phyloP scores from a whole-genome alignment of 306 rosid species.

The Crotalaria pallida region DNA sequence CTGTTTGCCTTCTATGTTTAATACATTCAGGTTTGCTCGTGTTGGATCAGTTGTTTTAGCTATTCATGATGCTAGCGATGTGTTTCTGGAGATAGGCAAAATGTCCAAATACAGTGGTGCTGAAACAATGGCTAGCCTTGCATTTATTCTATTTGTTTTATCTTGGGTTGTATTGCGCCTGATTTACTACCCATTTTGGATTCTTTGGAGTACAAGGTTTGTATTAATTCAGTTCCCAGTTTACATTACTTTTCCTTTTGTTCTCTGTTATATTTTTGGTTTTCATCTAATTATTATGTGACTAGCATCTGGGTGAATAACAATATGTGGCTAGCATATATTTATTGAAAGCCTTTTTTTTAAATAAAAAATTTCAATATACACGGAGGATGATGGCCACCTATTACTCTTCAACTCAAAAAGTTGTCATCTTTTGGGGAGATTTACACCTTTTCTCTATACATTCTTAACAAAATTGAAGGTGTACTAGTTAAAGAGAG shows the following conservation, averaged over 20 bases:
- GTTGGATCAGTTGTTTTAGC: conserved; percentile 95
- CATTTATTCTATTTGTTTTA: conserved; percentile 81
- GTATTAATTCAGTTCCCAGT: conserved; percentile 21
- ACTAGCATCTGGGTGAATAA: conserved; percentile 5
- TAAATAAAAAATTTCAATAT: neutral
- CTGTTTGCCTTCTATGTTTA: conserved; percentile 28
- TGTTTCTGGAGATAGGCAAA: conserved; percentile 93
- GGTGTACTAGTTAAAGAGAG: neutral
- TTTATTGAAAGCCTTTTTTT: neutral
- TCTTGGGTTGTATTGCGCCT: conserved; percentile 95
- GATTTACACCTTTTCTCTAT: neutral
- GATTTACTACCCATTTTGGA: conserved; percentile 95
- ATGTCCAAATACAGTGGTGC: conserved; percentile 95
- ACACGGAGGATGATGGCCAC: conserved; percentile 4
- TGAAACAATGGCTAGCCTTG: conserved; percentile 71
- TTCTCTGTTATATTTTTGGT: conserved; percentile 1
- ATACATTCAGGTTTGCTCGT: conserved; percentile 79
- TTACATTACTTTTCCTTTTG: neutral
- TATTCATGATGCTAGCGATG: conserved; percentile 94
- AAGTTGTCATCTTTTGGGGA: neutral
- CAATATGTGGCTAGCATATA: neutral
- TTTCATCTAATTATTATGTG: neutral
- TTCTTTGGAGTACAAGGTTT: conserved; percentile 97
- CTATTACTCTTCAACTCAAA: neutral
- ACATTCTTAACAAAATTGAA: neutral